Evolutionary conservation across 1,284 basidiomycete species (phyloP), one percentile per base, ranked within the genome.

Genomic region (Ganoderma boninense): DNA sequence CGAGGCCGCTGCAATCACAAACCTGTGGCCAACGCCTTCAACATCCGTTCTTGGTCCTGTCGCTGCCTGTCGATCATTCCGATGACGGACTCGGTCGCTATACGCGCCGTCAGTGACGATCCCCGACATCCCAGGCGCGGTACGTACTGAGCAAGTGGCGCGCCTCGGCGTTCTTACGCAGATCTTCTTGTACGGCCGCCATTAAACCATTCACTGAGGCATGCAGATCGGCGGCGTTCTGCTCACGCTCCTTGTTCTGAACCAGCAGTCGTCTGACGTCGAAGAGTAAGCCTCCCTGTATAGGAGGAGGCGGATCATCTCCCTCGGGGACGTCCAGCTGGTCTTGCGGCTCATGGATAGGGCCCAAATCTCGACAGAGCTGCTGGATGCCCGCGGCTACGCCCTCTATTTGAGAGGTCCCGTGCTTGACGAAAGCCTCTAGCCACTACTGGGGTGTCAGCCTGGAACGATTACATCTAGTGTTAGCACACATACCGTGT

Each of bases 371-470:
- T 67, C 84, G 81, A 72, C 87, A 88, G 26, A 95, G 82, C 32
- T 87, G 84, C 56, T 92, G 87, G 1, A 95, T 82, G 59, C 87
- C 87, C 26, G 82, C 82, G 10, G 89, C 87, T 44, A 95, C 85
- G 38, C 81, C 81, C 75, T 92, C 88, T 38, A 94, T 90, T 71
- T 95, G 92, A 20, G 86, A 85, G 0, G 91, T 90, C 10, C 91
- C 90, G 66, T 91, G 90, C 60, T 89, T 88, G 52, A 95, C 92
- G 77, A 95, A 95, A 3, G 90, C 84, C 74, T 95, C 94, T 40
- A 96, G 85, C 95, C 95, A 96, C 92, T 94, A 61, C 4, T 32
- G n/a, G 20, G 2, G 32, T 62, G 40, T 44, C 16, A 65, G 29
- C 26, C 32, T 23, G 6, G 32, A 35, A 35, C 40, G 14, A 43